phyloP scores from a whole-genome alignment of 345 rosid genomes.

The Linum tenue region DNA sequence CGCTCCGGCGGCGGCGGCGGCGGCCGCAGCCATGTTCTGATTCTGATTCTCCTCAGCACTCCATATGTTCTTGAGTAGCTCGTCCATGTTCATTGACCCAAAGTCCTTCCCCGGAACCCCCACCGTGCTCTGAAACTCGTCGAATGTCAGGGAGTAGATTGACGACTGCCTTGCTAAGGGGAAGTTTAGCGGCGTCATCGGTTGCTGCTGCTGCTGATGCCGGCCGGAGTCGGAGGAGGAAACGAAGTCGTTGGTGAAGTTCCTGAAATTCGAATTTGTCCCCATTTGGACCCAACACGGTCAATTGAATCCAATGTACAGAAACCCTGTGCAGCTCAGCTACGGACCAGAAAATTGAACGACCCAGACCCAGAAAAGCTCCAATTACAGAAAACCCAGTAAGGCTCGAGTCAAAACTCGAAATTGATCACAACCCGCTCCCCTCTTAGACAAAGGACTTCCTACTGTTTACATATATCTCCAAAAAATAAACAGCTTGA shows the following conservation, averaged over 20 bases:
- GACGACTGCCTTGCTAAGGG: slow-evolving; percentile 59
- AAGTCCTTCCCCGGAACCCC: slow-evolving; percentile 76
- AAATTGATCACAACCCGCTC: too few relatives aligned
- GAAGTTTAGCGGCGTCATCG: slow-evolving; percentile 27
- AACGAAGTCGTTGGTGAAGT: slow-evolving; percentile 32
- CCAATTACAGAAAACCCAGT: too few relatives aligned
- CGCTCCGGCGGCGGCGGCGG: slow-evolving; percentile 18
- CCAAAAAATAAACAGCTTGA: too few relatives aligned
- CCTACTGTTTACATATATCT: too few relatives aligned
- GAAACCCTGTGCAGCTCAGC: not conserved
- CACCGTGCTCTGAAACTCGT: slow-evolving; percentile 73
- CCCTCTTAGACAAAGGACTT: too few relatives aligned
- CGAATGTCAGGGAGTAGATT: slow-evolving; percentile 76
- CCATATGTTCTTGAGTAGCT: slow-evolving; percentile 77
- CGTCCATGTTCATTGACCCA: slow-evolving; percentile 99
- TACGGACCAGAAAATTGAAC: too few relatives aligned
- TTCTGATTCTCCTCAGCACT: slow-evolving; percentile 80
- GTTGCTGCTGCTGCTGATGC: not conserved
- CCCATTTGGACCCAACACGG: slow-evolving; percentile 25
- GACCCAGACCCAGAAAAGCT: too few relatives aligned
- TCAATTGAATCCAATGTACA: not conserved
- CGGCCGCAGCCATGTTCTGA: slow-evolving; percentile 42
- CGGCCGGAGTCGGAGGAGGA: too few relatives aligned
- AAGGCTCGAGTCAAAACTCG: too few relatives aligned
- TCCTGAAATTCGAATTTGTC: slow-evolving; percentile 55